Evolutionary conservation across 225 moss, liverwort and hornwort genomes (phyloP).

Genomic region (Physcomitrium patens): DNA sequence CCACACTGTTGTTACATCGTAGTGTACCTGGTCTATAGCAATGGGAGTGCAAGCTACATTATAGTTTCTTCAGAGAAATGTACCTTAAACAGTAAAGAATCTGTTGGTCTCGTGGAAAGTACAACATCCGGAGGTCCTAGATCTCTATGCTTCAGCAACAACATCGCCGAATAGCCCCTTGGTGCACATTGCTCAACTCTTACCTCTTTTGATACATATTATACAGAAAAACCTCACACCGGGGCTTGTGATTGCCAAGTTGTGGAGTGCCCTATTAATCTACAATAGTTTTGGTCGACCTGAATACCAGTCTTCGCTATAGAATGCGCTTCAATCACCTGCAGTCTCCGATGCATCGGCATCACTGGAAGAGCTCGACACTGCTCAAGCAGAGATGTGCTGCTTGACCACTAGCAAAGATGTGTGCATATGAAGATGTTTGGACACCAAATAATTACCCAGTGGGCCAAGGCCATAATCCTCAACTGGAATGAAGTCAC

Average conservation of each 20-base stretch:
- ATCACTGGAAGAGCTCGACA: constrained; percentile 4
- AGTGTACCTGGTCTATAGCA: not conserved
- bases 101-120: not conserved
- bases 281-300: not conserved
- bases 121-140: not conserved
- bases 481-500: constrained; percentile 19
- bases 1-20: not conserved
- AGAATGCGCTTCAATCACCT: not conserved
- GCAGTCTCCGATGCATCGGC: not conserved
- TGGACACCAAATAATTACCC: constrained; percentile 50
- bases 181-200: not conserved
- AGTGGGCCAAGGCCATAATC: constrained; percentile 50
- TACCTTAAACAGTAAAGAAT: not conserved
- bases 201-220: not conserved
- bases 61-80: not conserved
- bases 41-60: not conserved
- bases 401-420: constrained; percentile 35
- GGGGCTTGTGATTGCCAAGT: constrained; percentile 12
- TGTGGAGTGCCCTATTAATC: not conserved
- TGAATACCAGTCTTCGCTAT: constrained; percentile 18
- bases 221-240: constrained; percentile 10
- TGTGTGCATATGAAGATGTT: constrained; percentile 17
- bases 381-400: not conserved
- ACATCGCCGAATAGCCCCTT: not conserved
- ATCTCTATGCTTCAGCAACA: not conserved